Conservation (phyloP, 371 early-diverging fungal species). For the Actinomortierella wolfii region DNA sequence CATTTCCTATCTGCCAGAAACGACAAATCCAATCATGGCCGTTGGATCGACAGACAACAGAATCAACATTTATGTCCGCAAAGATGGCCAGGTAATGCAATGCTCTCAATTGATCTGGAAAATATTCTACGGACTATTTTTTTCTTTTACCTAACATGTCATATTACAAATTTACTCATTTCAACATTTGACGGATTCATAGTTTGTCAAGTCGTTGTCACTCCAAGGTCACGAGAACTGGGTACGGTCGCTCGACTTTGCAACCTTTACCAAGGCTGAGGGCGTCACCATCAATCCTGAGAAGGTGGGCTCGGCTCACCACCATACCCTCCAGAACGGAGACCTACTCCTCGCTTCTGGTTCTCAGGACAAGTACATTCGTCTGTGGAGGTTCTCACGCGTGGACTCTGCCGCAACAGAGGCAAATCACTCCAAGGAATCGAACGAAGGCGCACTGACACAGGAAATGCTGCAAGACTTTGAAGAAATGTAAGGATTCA, state of each 20-base stretch:
- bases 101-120: background rate
- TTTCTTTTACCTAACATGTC: background rate
- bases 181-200: background rate
- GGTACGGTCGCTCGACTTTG: constrained; percentile 84
- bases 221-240: constrained; percentile 94
- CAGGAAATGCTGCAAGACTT: constrained; percentile 60
- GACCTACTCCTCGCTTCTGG: constrained; percentile 88
- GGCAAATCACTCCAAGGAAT: background rate
- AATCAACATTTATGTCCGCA: constrained; percentile 40
- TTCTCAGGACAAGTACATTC: constrained; percentile 92
- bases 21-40: constrained; percentile 48
- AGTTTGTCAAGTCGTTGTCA: constrained; percentile 68
- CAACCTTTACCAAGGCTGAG: constrained; percentile 56
- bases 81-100: constrained; percentile 29
- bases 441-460: constrained; percentile 32
- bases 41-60: constrained; percentile 40
- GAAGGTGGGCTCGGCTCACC: constrained; percentile 50
- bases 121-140: background rate
- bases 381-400: constrained; percentile 84
- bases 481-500: constrained; percentile 55
- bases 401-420: constrained; percentile 12
- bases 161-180: constrained; percentile 3
- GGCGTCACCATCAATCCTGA: constrained; percentile 1
- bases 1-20: constrained; percentile 72
- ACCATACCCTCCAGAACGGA: constrained; percentile 65